Evolutionary conservation across 768 basidiomycete genomes (phyloP), one percentile per base, ranked within the genome.

Genomic region (Pleurotus salmoneostramineus): DNA sequence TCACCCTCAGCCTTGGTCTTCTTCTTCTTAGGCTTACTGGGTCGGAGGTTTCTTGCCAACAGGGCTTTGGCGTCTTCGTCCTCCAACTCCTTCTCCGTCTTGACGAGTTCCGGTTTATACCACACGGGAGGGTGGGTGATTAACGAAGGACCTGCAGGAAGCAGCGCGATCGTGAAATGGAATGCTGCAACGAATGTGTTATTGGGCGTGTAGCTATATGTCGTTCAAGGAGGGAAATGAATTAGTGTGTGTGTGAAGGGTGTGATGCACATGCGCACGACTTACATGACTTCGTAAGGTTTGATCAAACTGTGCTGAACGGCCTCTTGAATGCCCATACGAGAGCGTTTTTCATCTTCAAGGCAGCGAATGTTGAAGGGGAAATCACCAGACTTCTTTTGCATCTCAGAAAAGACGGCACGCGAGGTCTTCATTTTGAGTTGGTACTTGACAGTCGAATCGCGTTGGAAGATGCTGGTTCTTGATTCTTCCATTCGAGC

Each of bases 401-500:
- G 92, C 65, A 98, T 92, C 73, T 98, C 96, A 50, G 91, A 91
- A 77, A 98, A 98, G 43, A 96, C 89, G n/a, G 89, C 84, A 61
- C 96, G 90, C 45, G 95, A 95, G 62, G 91, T 96, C 79, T 96
- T 98, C 87, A 96, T 89, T 80, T 98, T 98, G 68, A 98, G 82
- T 71, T 94, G 92, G 75, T 98, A 98, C 42, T 91, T 95, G 59
- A 93, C 83, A 5, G 82, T 75, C 21, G 87, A 83, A 65, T 93
- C 92, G 58, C 91, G 84, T 71, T 97, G 95, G 82, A 91, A 97
- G 69, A 99, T 87, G 37, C 91, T 91, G 56, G 95, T 97, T 69
- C 91, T 83, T 37, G 91, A 87, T 67, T 95, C 92, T 73, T 95
- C 93, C 44, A 87, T 63, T 50, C 93, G 91, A 55, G 94, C 93